A percentile compares a stretch with the other conserved stretches of the same genome.
These are phyloP conservation scores for Fragaria iinumae DNA, from an alignment of 306 rosid genomes.

Conservation along the genomic window DNA sequence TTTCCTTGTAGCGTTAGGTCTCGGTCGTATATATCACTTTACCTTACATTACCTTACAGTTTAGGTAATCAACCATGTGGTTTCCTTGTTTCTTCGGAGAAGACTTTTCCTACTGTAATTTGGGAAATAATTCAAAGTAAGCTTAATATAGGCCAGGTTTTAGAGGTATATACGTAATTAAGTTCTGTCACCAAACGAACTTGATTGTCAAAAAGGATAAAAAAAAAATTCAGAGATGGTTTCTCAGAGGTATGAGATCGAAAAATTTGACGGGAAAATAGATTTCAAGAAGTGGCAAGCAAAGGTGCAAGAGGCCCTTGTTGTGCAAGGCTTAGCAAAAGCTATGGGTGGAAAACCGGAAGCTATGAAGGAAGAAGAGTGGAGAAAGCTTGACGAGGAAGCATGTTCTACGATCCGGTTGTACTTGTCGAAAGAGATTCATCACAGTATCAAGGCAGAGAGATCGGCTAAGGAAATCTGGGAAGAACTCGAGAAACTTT, in stretches of 20 bases:
- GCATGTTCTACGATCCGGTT: not conserved
- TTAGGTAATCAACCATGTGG: no score
- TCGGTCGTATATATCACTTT: no score
- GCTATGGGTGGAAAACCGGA: not conserved
- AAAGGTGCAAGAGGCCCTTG: not conserved
- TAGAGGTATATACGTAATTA: no score
- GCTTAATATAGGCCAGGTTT: no score
- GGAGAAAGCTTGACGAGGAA: not conserved
- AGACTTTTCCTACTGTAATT: no score
- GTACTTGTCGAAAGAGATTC: not conserved
- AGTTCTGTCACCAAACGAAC: no score
- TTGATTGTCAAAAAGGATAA: no score
- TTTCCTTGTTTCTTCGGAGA: no score
- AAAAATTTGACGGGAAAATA: not conserved
- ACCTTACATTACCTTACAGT: no score
- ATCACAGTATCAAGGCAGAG: not conserved
- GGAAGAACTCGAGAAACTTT: not conserved
- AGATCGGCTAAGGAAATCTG: not conserved
- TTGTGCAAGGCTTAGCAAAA: not conserved
- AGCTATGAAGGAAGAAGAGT: not conserved
- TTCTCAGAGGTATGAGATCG: not conserved
- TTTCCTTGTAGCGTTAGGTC: not conserved
- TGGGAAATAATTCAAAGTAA: no score
- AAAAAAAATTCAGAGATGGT: no score
- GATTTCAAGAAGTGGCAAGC: not conserved